Evolutionary conservation across 306 rosid species (phyloP).

Genomic region (Comarum palustre): DNA sequence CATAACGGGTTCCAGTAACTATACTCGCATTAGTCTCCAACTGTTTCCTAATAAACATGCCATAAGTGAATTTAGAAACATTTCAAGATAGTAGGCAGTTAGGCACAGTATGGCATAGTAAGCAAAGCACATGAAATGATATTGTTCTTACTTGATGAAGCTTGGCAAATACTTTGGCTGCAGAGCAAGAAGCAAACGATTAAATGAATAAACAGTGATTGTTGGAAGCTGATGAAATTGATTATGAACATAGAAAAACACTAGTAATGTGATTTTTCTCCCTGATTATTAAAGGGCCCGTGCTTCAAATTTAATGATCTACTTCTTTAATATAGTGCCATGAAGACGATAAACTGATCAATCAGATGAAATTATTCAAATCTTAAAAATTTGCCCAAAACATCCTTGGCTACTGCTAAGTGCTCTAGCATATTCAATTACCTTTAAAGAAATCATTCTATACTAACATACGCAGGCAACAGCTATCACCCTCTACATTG

Average conservation of each 20-base stretch:
- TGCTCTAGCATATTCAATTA: not conserved
- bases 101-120: constrained; percentile 2
- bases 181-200: constrained; percentile 29
- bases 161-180: constrained; percentile 95
- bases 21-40: constrained; percentile 77
- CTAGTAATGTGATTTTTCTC: not conserved
- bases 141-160: constrained; percentile 62
- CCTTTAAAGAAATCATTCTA: not conserved
- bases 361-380: not conserved
- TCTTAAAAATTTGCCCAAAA: not conserved
- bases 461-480: not conserved
- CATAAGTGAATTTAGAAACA: constrained; percentile 5
- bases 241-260: constrained; percentile 2
- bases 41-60: constrained; percentile 51
- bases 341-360: not conserved
- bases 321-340: not conserved
- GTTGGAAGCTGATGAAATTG: constrained; percentile 3
- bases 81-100: not conserved
- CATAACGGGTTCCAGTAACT: constrained; percentile 95
- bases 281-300: not conserved
- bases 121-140: constrained; percentile 12
- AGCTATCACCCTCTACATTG: not conserved
- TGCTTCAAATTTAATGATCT: not conserved
- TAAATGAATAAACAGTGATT: constrained; percentile 23
- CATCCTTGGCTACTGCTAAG: not conserved